Evolutionary conservation across 2,329 filamentous ascomycete species (phyloP), one percentile per base, ranked within the genome.

Genomic region (Shiraia sp.): DNA sequence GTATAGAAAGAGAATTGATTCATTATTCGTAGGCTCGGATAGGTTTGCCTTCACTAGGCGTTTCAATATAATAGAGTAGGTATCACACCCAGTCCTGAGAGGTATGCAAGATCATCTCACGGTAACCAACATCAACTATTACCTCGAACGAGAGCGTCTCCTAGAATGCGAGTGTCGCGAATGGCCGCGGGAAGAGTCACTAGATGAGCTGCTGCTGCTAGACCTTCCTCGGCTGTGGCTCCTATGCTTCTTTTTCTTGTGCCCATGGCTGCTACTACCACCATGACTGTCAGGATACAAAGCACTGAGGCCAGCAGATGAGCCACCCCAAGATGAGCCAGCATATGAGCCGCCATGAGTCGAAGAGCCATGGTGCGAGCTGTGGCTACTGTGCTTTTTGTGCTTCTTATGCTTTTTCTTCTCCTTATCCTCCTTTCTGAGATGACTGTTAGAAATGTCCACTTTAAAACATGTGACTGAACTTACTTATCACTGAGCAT

Each of bases 401-500:
- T 69, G 52, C 53, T 68, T 68, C 52, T 69, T 69, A 22, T 66
- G 54, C 42, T 69, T 65, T 53, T 66, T 66, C 26, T 65, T 59
- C 47, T 66, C 59, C 9, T 63, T 59, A 46, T 66, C 59, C 9
- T 63, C 60, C 32, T 61, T 61, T 32, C 54, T 59, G 34, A 3
- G 7, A 28, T 16, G 32, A 5, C 6, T 32, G 40, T 57, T 35
- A 58, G 47, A 23, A 31, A 22, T 4, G 6, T 17, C 9, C 8
- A 19, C 4, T 6, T 9, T n/a, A 16, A 14, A 9, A 10, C 1
- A n/a, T 16, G n/a, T 14, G n/a, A 9, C 19, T 5, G 10, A 10
- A 42, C 62, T 58, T 59, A 69, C 66, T 71, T 69, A 36, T 71
- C 66, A 38, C 77, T 76, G 6, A 80, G 46, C 26, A 76, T 53